phyloP scores from a whole-genome alignment of 1,284 basidiomycete species.

The Amylostereum areolatum region DNA sequence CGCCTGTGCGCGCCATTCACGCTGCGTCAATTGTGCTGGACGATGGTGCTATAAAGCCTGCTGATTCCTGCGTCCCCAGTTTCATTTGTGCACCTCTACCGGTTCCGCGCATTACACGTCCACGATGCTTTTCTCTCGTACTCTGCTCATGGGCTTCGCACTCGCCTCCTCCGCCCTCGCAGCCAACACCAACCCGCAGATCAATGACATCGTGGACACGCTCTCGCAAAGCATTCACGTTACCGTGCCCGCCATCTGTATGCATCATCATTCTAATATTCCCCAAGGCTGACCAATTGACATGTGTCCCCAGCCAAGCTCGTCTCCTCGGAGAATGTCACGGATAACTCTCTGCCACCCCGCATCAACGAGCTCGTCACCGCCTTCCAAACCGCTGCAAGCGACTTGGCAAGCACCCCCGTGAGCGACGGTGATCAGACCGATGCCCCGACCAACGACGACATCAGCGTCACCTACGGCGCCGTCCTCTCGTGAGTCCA shows the following conservation, averaged over 20 bases:
- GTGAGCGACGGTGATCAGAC: constrained; percentile 26
- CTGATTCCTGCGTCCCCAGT: too few species aligned
- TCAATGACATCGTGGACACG: constrained; percentile 19
- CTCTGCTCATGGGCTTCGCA: not conserved
- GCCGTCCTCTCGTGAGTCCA: constrained; percentile 23
- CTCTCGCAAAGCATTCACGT: constrained; percentile 16
- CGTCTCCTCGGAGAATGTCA: not conserved
- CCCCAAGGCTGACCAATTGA: not conserved
- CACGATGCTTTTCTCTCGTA: not conserved
- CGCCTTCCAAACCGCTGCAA: not conserved
- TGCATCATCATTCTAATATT: not conserved
- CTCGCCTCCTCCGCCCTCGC: not conserved
- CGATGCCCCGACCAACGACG: constrained; percentile 26
- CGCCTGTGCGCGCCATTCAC: too few species aligned
- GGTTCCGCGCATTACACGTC: too few species aligned
- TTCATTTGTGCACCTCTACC: too few species aligned
- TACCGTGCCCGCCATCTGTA: not conserved
- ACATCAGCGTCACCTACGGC: constrained; percentile 23
- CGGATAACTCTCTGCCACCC: not conserved
- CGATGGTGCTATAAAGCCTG: too few species aligned
- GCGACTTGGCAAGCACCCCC: constrained; percentile 16
- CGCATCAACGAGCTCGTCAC: not conserved
- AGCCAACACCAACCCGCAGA: constrained; percentile 21
- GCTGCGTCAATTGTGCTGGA: too few species aligned
- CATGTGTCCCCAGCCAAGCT: not conserved